Evolutionary conservation across 1,139 yeast genomes (phyloP).

Genomic region (Hyphopichia wangnamkhiaoensis): DNA sequence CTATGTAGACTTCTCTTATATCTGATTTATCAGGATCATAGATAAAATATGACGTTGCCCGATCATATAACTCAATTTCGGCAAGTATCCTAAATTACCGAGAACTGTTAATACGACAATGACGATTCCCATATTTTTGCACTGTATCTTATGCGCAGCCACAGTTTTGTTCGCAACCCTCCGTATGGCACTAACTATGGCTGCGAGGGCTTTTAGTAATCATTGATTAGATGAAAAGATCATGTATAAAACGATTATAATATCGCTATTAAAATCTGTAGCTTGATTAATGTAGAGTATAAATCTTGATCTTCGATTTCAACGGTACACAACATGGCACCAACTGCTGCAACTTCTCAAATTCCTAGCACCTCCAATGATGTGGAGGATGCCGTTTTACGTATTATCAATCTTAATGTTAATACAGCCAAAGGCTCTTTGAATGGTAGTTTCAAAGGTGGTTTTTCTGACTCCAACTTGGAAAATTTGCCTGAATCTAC

Average conservation of each 20-base stretch:
- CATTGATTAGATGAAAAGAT: too few species aligned
- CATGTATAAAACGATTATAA: too few species aligned
- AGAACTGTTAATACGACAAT: too few species aligned
- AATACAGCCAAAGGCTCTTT: not conserved
- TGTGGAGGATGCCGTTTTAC: constrained; percentile 7
- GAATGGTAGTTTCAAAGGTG: constrained; percentile 8
- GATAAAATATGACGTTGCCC: too few species aligned
- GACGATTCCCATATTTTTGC: too few species aligned
- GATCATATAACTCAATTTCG: too few species aligned
- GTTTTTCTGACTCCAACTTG: constrained; percentile 10
- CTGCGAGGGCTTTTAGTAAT: too few species aligned
- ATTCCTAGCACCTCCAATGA: constrained; percentile 3
- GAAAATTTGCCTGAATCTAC: constrained; percentile 34
- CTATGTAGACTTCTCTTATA: too few species aligned
- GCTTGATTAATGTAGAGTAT: too few species aligned
- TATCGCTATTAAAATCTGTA: too few species aligned
- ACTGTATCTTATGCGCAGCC: constrained; percentile 1
- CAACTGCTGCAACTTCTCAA: constrained; percentile 3
- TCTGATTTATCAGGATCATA: too few species aligned
- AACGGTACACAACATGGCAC: constrained; percentile 4
- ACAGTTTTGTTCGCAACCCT: constrained; percentile 2
- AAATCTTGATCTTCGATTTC: not conserved
- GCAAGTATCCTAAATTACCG: too few species aligned
- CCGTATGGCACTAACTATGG: not conserved
- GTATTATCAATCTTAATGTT: constrained; percentile 4